Conservation (phyloP, 1,284 basidiomycete species). For the Ceratobasidium sp. region DNA sequence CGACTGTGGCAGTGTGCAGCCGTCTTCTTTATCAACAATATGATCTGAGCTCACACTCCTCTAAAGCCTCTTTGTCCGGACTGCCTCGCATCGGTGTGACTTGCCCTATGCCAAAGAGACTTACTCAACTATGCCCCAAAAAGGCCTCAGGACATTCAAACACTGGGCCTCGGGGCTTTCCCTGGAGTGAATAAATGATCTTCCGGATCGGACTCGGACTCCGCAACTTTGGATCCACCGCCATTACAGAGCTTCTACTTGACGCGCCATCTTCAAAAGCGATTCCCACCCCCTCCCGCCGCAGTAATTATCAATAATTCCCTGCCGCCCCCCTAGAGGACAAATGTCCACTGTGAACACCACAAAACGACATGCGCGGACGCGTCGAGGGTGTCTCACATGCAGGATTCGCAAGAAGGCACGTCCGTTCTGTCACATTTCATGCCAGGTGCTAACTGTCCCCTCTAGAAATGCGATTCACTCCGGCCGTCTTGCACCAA, state of each 20-base stretch:
- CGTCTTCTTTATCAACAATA: constrained; percentile 31
- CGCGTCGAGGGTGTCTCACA: constrained; percentile 35
- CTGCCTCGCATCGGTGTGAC: constrained; percentile 34
- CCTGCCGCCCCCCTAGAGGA: not conserved
- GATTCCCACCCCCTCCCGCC: constrained; percentile 16
- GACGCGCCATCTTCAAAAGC: constrained; percentile 30
- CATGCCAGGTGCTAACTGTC: not conserved
- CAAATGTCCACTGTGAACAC: constrained; percentile 20
- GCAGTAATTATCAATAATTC: constrained; percentile 9
- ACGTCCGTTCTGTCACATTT: not conserved
- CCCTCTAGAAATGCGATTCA: constrained; percentile 27
- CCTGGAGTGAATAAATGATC: constrained; percentile 35
- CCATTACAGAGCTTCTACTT: constrained; percentile 28
- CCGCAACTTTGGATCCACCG: constrained; percentile 29
- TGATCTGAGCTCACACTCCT: not conserved
- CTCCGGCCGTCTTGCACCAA: constrained; percentile 28
- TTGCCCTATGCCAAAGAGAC: constrained; percentile 1
- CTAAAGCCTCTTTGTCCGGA: constrained; percentile 17
- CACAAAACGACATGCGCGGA: constrained; percentile 32
- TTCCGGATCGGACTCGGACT: constrained; percentile 22
- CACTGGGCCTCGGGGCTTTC: constrained; percentile 21
- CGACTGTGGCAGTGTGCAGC: constrained; percentile 28
- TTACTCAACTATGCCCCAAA: not conserved
- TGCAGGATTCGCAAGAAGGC: constrained; percentile 35
- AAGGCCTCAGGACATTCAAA: not conserved